These are phyloP conservation scores for Tephrocybe sp. DNA, from an alignment of 768 basidiomycete species.

Conservation along the genomic window DNA sequence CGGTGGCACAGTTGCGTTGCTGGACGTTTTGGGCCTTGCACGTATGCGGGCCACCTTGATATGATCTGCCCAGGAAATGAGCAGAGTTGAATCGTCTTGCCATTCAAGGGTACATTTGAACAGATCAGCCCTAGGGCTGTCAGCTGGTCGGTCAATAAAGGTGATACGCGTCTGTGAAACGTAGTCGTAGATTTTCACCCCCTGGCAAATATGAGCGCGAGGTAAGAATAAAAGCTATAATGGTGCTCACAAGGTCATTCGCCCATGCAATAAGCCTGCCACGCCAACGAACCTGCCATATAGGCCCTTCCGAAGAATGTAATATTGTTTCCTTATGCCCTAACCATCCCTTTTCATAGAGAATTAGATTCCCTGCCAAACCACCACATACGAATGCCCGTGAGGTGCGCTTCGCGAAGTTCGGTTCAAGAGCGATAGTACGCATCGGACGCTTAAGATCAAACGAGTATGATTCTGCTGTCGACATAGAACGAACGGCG, in stretches of 20 bases:
- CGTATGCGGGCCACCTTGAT: slow-evolving; percentile 89
- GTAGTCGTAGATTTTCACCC: slow-evolving; percentile 92
- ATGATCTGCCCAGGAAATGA: slow-evolving; percentile 92
- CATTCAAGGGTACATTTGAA: slow-evolving; percentile 92
- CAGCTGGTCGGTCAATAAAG: slow-evolving; percentile 78
- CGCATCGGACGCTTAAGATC: slow-evolving; percentile 93
- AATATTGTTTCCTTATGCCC: slow-evolving; percentile 89
- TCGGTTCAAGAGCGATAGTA: slow-evolving; percentile 86
- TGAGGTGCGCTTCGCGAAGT: slow-evolving; percentile 76
- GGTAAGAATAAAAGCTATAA: not conserved
- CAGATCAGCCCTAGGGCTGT: slow-evolving; percentile 89
- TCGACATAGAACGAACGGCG: slow-evolving; percentile 79
- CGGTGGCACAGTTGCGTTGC: slow-evolving; percentile 49
- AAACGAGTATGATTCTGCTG: slow-evolving; percentile 79
- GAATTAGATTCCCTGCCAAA: slow-evolving; percentile 80
- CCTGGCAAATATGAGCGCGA: slow-evolving; percentile 42
- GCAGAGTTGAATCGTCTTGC: slow-evolving; percentile 88
- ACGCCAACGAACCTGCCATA: slow-evolving; percentile 91
- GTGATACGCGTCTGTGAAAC: slow-evolving; percentile 74
- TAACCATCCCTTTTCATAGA: slow-evolving; percentile 95
- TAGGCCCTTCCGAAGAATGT: slow-evolving; percentile 86
- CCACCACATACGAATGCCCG: slow-evolving; percentile 90
- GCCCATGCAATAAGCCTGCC: slow-evolving; percentile 93
- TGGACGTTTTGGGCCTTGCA: slow-evolving; percentile 48
- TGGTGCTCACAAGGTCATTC: slow-evolving; percentile 72